These are phyloP conservation scores for Psilocybe mexicana DNA, from an alignment of 1,284 basidiomycete species.

Conservation along the genomic window DNA sequence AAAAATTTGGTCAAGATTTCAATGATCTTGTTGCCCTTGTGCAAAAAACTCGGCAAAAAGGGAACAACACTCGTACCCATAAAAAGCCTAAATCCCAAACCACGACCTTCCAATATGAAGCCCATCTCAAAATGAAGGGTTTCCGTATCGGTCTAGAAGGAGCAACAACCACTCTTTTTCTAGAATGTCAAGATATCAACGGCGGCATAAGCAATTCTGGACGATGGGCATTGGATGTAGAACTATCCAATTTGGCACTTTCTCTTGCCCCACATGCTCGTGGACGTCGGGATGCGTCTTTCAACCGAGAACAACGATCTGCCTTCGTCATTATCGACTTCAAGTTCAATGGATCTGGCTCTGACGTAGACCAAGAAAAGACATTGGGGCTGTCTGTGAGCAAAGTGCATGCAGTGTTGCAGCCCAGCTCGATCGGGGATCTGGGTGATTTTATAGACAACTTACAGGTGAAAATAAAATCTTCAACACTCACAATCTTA, in stretches of 20 bases:
- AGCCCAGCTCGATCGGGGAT: conserved; percentile 86
- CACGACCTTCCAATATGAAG: conserved; percentile 39
- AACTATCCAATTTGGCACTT: conserved; percentile 68
- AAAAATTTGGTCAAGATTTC: conserved; percentile 85
- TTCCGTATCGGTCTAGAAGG: conserved; percentile 79
- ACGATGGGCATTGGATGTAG: conserved; percentile 58
- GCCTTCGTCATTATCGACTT: conserved; percentile 85
- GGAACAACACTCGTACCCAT: conserved; percentile 19
- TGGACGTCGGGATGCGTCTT: conserved; percentile 34
- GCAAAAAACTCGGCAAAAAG: conserved; percentile 55
- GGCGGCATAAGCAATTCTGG: conserved; percentile 54
- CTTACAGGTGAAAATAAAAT: conserved; percentile 55
- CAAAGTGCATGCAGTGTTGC: conserved; percentile 89
- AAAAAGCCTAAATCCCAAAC: conserved; percentile 8
- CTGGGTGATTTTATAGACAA: conserved; percentile 86
- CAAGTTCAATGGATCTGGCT: conserved; percentile 36
- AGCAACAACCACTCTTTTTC: conserved; percentile 64
- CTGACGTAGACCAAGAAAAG: conserved; percentile 34
- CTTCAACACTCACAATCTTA: neutral
- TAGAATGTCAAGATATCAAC: conserved; percentile 74
- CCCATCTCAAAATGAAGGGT: conserved; percentile 69
- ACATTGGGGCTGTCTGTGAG: conserved; percentile 58
- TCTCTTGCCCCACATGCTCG: conserved; percentile 66
- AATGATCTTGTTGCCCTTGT: conserved; percentile 72
- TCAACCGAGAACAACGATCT: conserved; percentile 66